Evolutionary conservation across 805 yeast species (phyloP).

Genomic region (Kregervanrija delftensis): DNA sequence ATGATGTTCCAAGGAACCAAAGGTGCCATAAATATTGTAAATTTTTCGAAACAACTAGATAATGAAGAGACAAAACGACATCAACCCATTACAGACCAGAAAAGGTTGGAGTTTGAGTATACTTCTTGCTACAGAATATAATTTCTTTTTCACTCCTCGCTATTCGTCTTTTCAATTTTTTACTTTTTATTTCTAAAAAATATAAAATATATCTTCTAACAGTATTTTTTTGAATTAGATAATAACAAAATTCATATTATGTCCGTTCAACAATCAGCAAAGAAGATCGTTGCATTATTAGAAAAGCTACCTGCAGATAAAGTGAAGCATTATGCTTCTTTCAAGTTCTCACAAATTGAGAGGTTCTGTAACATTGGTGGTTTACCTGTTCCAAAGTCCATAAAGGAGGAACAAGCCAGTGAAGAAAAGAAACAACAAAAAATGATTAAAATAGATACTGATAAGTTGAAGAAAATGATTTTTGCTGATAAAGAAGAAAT

Average conservation of each 20-base stretch:
- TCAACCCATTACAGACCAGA: too few species aligned
- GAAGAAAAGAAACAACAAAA: slow-evolving; percentile 31
- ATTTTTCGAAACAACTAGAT: too few species aligned
- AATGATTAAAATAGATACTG: slow-evolving; percentile 27
- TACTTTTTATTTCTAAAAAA: neutral
- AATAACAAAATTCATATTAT: neutral
- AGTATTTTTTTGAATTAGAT: too few species aligned
- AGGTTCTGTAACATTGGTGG: slow-evolving; percentile 49
- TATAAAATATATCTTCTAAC: neutral
- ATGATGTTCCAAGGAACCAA: too few species aligned
- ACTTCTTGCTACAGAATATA: too few species aligned
- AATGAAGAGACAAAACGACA: too few species aligned
- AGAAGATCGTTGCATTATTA: slow-evolving; percentile 48
- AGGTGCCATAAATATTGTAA: too few species aligned
- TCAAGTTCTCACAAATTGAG: slow-evolving; percentile 59
- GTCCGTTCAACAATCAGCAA: slow-evolving; percentile 27
- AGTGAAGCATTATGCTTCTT: slow-evolving; percentile 60
- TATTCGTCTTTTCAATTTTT: neutral
- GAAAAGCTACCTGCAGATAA: slow-evolving; percentile 65
- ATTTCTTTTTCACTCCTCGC: too few species aligned
- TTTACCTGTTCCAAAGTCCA: slow-evolving; percentile 31
- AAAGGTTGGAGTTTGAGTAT: too few species aligned
- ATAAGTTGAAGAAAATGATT: slow-evolving; percentile 33
- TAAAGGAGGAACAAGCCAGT: slow-evolving; percentile 26
- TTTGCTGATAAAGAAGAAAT: slow-evolving; percentile 29